Conservation (phyloP, 2,329 filamentous ascomycete species). For the Aspergillus carbonarius region DNA sequence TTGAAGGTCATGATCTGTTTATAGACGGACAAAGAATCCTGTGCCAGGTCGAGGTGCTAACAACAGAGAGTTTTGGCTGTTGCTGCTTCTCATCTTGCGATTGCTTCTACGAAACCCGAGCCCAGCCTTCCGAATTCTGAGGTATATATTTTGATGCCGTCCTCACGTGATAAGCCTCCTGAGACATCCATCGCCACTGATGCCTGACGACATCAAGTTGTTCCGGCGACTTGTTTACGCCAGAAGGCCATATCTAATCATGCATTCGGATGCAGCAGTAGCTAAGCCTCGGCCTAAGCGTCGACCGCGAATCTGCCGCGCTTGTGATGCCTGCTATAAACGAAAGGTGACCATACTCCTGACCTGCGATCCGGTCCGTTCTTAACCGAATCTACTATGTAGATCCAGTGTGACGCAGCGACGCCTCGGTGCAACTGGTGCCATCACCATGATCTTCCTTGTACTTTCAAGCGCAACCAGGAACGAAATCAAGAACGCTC, state of each 20-base stretch:
- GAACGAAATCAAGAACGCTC: neutral
- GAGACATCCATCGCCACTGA: neutral
- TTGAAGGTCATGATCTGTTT: too few species aligned
- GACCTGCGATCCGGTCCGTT: neutral
- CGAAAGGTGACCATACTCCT: neutral
- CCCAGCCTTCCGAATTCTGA: neutral
- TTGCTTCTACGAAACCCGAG: too few species aligned
- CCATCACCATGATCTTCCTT: neutral
- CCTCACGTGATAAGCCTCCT: neutral
- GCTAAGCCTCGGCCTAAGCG: neutral
- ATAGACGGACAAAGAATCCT: too few species aligned
- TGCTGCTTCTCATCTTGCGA: too few species aligned
- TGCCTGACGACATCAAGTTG: neutral
- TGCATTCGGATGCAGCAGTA: neutral
- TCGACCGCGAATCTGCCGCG: neutral
- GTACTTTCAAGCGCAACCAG: neutral
- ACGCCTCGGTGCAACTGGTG: neutral
- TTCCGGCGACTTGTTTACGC: neutral
- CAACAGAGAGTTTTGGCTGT: too few species aligned
- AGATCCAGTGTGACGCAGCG: neutral
- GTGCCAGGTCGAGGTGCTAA: too few species aligned
- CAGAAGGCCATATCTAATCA: neutral
- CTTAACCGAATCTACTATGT: neutral
- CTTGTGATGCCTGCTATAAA: neutral
- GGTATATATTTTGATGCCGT: neutral